phyloP scores from a whole-genome alignment of 176 grass and related monocot genomes.

The Avena sativa region DNA sequence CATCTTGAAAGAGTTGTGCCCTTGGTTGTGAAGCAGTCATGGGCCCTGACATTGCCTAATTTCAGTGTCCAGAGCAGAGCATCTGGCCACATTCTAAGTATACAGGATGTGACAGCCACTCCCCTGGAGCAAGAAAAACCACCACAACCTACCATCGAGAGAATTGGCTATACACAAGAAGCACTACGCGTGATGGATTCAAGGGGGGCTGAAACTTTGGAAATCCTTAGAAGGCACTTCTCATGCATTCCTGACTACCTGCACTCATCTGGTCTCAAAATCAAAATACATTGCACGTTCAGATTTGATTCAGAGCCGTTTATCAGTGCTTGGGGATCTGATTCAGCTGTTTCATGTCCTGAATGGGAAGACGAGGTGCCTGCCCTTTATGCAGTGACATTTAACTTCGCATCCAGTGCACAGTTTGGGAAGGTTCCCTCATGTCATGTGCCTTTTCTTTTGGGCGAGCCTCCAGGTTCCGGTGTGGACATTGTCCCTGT shows the following conservation, averaged over 20 bases:
- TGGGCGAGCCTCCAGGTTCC: slow-evolving; percentile 67
- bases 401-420: slow-evolving; percentile 72
- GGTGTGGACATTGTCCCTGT: slow-evolving; percentile 64
- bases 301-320: slow-evolving; percentile 87
- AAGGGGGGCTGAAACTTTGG: slow-evolving; percentile 68
- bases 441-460: slow-evolving; percentile 82
- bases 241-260: slow-evolving; percentile 74
- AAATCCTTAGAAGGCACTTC: slow-evolving; percentile 79
- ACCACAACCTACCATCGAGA: slow-evolving; percentile 46
- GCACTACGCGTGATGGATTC: slow-evolving; percentile 73
- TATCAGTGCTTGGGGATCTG: slow-evolving; percentile 58
- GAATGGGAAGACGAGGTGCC: slow-evolving; percentile 60
- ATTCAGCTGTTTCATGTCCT: slow-evolving; percentile 48
- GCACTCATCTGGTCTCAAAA: slow-evolving; percentile 73
- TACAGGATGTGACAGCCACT: slow-evolving; percentile 57
- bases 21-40: slow-evolving; percentile 83
- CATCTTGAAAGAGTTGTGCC: slow-evolving; percentile 77
- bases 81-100: slow-evolving; percentile 54
- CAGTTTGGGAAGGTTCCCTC: slow-evolving; percentile 78
- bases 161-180: slow-evolving; percentile 60
- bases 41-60: slow-evolving; percentile 70
- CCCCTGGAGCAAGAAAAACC: slow-evolving; percentile 51
- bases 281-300: slow-evolving; percentile 84
- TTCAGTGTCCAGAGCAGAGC: slow-evolving; percentile 57
- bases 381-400: slow-evolving; percentile 77